Conservation (phyloP, 352 stramenopile genomes). For the Saprolegnia diclina region DNA sequence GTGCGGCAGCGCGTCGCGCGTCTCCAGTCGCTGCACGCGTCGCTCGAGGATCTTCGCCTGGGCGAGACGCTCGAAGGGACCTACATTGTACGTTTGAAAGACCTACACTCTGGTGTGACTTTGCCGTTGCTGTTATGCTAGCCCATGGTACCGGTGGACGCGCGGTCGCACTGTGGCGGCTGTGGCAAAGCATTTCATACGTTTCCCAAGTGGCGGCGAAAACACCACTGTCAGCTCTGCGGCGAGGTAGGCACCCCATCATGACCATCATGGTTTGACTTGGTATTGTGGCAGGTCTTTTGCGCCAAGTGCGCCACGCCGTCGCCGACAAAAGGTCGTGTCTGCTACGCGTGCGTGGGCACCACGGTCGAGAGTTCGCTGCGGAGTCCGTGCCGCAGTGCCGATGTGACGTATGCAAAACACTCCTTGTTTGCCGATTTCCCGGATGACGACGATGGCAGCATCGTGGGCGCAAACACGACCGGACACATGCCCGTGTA, state of each 20-base stretch:
- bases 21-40: not conserved
- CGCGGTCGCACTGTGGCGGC: not conserved
- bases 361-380: not conserved
- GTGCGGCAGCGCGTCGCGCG: not conserved
- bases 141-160: not conserved
- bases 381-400: not conserved
- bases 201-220: not conserved
- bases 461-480: not conserved
- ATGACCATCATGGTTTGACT: not conserved
- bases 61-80: not conserved
- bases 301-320: not conserved
- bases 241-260: not conserved
- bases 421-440: not conserved
- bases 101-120: not conserved
- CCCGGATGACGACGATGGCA: not conserved
- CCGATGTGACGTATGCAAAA: not conserved
- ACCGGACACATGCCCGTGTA: not conserved
- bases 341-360: not conserved
- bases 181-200: not conserved
- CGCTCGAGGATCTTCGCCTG: not conserved
- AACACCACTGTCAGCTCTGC: not conserved
- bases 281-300: not conserved
- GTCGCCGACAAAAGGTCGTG: not conserved
- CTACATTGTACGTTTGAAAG: not conserved
- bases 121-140: not conserved